Evolutionary conservation across 768 basidiomycete species (phyloP), one percentile per base, ranked within the genome.

Genomic region (Rhizopogon salebrosus): DNA sequence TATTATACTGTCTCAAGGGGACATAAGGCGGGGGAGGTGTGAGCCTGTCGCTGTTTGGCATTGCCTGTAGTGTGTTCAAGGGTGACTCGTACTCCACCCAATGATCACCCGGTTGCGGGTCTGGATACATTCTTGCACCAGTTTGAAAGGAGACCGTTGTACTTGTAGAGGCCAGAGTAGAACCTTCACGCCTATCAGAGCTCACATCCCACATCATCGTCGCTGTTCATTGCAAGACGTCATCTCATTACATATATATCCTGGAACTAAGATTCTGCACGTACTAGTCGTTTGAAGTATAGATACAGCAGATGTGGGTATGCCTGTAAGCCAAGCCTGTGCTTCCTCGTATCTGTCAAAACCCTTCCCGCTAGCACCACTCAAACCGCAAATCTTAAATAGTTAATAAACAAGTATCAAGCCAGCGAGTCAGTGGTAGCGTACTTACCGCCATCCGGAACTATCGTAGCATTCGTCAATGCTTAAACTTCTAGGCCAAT

Each of bases 311-410:
- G 56, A 26, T 13, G 61, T 41, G 51, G 59, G 24, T 36, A 60
- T 4, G 49, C 3, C 56, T 2, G 7, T 41, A 18, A 68, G 20
- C 67, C 68, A 68, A 8, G 49, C 42, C 37, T 61, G 54, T 0
- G 67, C 67, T 8, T 70, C 68, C 3, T 53, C 31, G 1, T 68
- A 40, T 6, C 51, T 67, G 35, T 68, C 66, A 16, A 70, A 68
- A 3, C 68, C 68, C 46, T 67, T 68, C 13, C 61, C 64, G 8
- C 68, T 70, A 16, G 60, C 54, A 24, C 67, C 68, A 46, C 66
- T 68, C n/a, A 68, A 27, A 11, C 67, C 66, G 22, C 42, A 40
- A 6, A 60, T 70, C 69, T 68, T 24, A 23, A 41, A 38, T n/a
- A 20, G 13, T 24, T 18, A 42, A 31, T 41, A 39, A 35, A 24